Percentiles rank a stretch among this genome's conserved stretches.
phyloP scores from a whole-genome alignment of 257 asterid genomes.

The Nicotiana undulata region DNA sequence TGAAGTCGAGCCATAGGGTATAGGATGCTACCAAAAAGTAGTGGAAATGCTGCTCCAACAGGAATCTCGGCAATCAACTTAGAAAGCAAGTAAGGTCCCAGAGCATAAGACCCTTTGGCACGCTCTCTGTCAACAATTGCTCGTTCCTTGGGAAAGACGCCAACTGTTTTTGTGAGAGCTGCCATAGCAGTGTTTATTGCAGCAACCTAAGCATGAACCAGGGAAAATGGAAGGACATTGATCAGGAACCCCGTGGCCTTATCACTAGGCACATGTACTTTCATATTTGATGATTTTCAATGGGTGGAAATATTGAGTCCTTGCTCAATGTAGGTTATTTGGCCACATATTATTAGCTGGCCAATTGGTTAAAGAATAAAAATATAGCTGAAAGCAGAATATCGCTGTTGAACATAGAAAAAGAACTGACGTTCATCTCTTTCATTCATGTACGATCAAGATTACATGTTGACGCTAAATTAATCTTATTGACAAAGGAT shows the following conservation, averaged over 20 bases:
- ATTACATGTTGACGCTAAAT: background rate
- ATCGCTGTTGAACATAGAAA: background rate
- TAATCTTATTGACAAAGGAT: background rate
- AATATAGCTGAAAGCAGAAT: background rate
- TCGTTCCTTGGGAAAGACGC: constrained; percentile 97
- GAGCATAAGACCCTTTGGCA: constrained; percentile 73
- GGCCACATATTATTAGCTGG: background rate
- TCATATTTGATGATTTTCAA: background rate
- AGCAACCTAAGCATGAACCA: constrained; percentile 55
- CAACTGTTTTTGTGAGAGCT: constrained; percentile 94
- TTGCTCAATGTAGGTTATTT: background rate
- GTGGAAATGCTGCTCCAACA: constrained; percentile 90
- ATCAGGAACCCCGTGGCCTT: background rate
- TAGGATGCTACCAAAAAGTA: constrained; percentile 82
- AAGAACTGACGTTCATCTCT: background rate
- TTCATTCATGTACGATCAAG: background rate
- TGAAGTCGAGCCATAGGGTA: constrained; percentile 97
- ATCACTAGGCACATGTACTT: background rate
- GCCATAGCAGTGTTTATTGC: constrained; percentile 99
- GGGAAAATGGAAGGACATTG: background rate
- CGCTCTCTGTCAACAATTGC: constrained; percentile 93
- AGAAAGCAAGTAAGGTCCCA: constrained; percentile 90
- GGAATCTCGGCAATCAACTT: constrained; percentile 94
- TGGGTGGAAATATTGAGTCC: background rate
- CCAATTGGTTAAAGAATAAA: background rate